phyloP scores from a whole-genome alignment of 345 rosid genomes.

The Anastatica hierochuntica region DNA sequence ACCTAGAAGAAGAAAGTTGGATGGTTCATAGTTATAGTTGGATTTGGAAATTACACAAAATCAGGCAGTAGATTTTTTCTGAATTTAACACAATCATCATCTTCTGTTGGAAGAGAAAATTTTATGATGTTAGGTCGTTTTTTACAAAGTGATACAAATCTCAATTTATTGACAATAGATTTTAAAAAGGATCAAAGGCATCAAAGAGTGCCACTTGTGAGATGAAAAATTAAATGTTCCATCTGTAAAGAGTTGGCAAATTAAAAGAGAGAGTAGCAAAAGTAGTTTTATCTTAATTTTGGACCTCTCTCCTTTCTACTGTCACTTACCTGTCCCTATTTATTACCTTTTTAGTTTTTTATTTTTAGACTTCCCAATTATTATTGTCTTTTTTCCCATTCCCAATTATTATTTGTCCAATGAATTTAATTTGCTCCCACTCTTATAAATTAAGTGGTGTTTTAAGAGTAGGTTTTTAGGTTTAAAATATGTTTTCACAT shows the following conservation, averaged over 20 bases:
- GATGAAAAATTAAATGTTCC: slow-evolving; percentile 11
- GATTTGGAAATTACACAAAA: slow-evolving; percentile 9
- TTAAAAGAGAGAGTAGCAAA: too few relatives aligned
- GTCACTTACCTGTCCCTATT: slow-evolving; percentile 21
- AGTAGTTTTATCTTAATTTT: slow-evolving; percentile 12
- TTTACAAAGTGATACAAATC: neutral
- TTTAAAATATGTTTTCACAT: too few relatives aligned
- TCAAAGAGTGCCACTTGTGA: neutral
- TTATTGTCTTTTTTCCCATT: neutral
- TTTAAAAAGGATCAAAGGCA: slow-evolving; percentile 1
- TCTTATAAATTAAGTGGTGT: too few relatives aligned
- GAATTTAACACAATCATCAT: neutral
- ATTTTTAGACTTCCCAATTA: neutral
- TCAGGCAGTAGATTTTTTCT: slow-evolving; percentile 4
- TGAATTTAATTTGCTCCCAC: too few relatives aligned
- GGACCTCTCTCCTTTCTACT: slow-evolving; percentile 18
- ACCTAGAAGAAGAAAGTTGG: neutral
- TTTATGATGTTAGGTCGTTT: neutral
- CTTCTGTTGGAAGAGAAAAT: slow-evolving; percentile 13
- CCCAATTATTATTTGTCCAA: too few relatives aligned
- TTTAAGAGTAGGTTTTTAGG: too few relatives aligned
- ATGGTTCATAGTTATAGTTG: neutral
- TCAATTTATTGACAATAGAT: neutral
- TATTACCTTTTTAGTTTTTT: neutral
- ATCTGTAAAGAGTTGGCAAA: slow-evolving; percentile 17